Evolutionary conservation across 2,329 filamentous ascomycete species (phyloP), one percentile per base, ranked within the genome.

Genomic region (Lachnellula hyalina): DNA sequence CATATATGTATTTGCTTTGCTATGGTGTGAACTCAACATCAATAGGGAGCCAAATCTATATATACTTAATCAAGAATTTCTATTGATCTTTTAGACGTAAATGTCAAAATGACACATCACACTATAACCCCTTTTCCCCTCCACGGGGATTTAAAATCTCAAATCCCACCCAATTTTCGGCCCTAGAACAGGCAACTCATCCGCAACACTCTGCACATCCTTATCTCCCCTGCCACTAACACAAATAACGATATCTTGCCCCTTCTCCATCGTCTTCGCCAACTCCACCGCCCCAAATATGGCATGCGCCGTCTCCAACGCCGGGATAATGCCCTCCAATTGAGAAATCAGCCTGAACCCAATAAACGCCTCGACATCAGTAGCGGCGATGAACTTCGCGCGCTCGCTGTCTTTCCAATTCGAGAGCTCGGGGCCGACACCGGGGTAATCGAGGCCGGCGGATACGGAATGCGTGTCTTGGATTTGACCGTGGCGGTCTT

Each of bases 171-270:
- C 90, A 72, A 99, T 97, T 77, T 87, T 79, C 7, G 94, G 94
- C 0, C 94, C 93, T 59, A 99, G 73, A 63, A 81, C 88, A 17
- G 93, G 93, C 68, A 99, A 75, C 74, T 96, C 90, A 68, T 99
- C 94, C 0, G 94, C 94, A 50, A 99, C 93, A 67, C 90, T 96
- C 82, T 99, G 92, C 56, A 99, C 94, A 69, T 99, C 94, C 83
- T 99, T 99, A 74, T 99, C 94, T 60, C 94, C 94, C 64, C 94
- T 80, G 8, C 94, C 94, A 68, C 89, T 95, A 38, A 99, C 72
- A 74, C 93, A 97, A 60, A 99, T 92, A 56, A 99, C 93, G 28
- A 99, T 76, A 68, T 97, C 91, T 74, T 96, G 77, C 51, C 83
- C 91, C 76, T 91, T 89, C 63, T 81, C 80, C 90, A 96, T 92